Conservation (phyloP, 2,329 filamentous ascomycete species). For the Hyphodiscus sp. region DNA sequence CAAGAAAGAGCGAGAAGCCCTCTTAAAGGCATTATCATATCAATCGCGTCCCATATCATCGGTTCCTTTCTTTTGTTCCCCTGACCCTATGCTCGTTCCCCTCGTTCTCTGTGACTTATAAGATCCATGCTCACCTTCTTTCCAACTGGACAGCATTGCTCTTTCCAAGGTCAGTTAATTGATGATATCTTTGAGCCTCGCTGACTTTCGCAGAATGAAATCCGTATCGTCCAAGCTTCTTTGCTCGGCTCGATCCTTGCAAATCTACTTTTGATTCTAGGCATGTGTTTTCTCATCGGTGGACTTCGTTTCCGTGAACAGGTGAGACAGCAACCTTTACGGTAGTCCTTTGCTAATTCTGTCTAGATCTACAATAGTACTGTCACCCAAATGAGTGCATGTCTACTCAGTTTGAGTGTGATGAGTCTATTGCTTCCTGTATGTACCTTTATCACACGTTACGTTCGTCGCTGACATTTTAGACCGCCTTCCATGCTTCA, state of each 20-base stretch:
- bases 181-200: background rate
- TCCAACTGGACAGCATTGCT: conserved; percentile 54
- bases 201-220: conserved; percentile 55
- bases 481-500: conserved; percentile 88
- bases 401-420: conserved; percentile 81
- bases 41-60: conserved; percentile 40
- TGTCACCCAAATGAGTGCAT: conserved; percentile 94
- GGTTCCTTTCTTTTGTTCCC: conserved; percentile 18
- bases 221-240: conserved; percentile 86
- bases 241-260: conserved; percentile 84
- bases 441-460: conserved; percentile 27
- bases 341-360: conserved; percentile 8
- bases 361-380: conserved; percentile 82
- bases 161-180: conserved; percentile 53
- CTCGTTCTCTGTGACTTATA: conserved; percentile 19
- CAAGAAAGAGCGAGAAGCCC: conserved; percentile 40
- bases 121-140: conserved; percentile 32
- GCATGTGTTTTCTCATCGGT: conserved; percentile 85
- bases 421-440: conserved; percentile 81
- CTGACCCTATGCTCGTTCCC: conserved; percentile 15
- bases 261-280: conserved; percentile 81
- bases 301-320: conserved; percentile 85
- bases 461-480: conserved; percentile 5
- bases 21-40: conserved; percentile 37
- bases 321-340: conserved; percentile 29